Conservation (phyloP, 441 rosid genomes). For the Adansonia gregorii region DNA sequence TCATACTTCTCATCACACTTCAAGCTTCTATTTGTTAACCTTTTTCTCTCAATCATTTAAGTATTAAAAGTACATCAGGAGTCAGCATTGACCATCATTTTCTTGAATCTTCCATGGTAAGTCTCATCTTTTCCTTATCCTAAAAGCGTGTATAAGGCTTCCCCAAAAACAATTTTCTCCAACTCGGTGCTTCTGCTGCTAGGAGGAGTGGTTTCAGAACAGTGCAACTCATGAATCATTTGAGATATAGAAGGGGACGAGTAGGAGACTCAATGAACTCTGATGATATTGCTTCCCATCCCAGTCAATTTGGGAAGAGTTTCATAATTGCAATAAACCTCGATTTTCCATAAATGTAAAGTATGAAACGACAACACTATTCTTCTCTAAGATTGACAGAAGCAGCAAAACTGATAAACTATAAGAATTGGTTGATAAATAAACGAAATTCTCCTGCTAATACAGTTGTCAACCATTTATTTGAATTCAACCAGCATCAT, state of each 20-base stretch:
- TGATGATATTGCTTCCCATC: neutral
- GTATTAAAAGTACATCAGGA: slow-evolving; percentile 9
- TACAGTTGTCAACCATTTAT: neutral
- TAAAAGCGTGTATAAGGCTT: neutral
- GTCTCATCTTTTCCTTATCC: neutral
- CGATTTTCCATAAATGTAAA: slow-evolving; percentile 4
- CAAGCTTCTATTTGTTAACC: neutral
- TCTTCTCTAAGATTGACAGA: slow-evolving; percentile 10
- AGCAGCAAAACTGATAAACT: slow-evolving; percentile 13
- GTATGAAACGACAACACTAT: neutral
- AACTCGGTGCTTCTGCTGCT: neutral
- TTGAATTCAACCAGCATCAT: neutral
- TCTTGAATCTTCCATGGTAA: neutral
- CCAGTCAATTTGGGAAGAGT: slow-evolving; percentile 8
- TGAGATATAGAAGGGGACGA: neutral
- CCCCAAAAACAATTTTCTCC: neutral
- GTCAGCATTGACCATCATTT: neutral
- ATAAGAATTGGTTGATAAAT: slow-evolving; percentile 4
- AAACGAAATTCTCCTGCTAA: slow-evolving; percentile 4
- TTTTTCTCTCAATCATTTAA: neutral
- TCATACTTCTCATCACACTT: neutral
- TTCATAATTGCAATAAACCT: neutral
- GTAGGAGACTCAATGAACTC: neutral
- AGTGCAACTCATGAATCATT: slow-evolving; percentile 3
- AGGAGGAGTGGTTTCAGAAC: neutral